Conservation (phyloP, 169 alveolate species). For the Plasmodium vinckei region DNA sequence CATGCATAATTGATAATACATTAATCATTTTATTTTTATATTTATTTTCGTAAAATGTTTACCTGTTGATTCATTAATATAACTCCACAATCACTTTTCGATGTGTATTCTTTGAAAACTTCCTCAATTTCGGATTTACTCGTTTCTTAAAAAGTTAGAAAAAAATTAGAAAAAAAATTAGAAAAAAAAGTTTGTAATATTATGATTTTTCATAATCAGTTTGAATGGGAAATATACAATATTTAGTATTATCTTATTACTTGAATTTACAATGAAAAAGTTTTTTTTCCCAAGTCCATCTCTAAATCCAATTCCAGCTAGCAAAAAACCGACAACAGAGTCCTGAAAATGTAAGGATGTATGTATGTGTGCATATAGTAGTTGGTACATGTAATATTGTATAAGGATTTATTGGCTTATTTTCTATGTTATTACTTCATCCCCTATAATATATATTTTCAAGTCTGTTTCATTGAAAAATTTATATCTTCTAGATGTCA, state of each 20-base stretch:
- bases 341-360: conserved; percentile 74
- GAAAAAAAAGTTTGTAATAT: not conserved
- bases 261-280: conserved; percentile 81
- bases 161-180: not conserved
- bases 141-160: conserved; percentile 69
- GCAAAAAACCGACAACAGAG: conserved; percentile 84
- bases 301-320: conserved; percentile 86
- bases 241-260: conserved; percentile 21
- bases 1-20: not conserved
- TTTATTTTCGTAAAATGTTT: conserved; percentile 13
- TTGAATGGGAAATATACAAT: not conserved
- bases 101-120: conserved; percentile 80
- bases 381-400: not conserved
- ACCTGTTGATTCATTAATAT: conserved; percentile 83
- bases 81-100: conserved; percentile 83
- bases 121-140: conserved; percentile 83
- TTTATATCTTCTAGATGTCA: conserved; percentile 72
- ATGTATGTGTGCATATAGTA: not conserved
- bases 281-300: conserved; percentile 84
- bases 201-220: not conserved
- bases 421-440: conserved; percentile 76
- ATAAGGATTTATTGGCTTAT: not conserved
- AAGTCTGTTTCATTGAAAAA: conserved; percentile 66
- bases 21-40: not conserved
- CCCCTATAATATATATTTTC: conserved; percentile 85